These are phyloP conservation scores for Phytophthora litchii DNA, from an alignment of 352 stramenopile genomes.

Conservation along the genomic window DNA sequence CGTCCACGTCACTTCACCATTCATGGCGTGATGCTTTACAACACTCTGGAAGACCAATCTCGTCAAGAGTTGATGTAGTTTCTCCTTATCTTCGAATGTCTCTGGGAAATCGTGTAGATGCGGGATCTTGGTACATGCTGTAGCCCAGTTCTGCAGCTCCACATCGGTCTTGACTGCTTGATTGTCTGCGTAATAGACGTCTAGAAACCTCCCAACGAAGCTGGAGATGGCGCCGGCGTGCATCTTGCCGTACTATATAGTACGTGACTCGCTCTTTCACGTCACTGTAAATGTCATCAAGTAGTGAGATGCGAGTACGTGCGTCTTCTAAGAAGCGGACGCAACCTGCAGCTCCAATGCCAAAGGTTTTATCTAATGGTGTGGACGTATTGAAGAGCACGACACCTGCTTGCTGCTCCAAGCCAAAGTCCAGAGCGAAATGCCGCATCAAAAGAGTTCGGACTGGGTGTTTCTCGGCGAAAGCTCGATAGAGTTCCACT, in stretches of 20 bases:
- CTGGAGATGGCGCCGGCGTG: slow-evolving; percentile 34
- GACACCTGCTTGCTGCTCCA: slow-evolving; percentile 40
- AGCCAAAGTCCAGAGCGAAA: slow-evolving; percentile 44
- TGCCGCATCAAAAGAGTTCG: slow-evolving; percentile 42
- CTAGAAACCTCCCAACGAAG: slow-evolving; percentile 33
- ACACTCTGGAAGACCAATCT: slow-evolving; percentile 46
- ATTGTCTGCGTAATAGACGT: slow-evolving; percentile 41
- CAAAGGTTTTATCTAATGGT: slow-evolving; percentile 49
- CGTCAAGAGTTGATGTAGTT: slow-evolving; percentile 31
- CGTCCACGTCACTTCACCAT: slow-evolving; percentile 52
- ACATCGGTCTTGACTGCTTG: slow-evolving; percentile 32
- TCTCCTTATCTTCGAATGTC: slow-evolving; percentile 5
- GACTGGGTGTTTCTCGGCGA: slow-evolving; percentile 43
- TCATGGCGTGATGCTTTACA: slow-evolving; percentile 66
- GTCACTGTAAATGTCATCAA: slow-evolving; percentile 34
- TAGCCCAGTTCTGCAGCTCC: slow-evolving; percentile 48
- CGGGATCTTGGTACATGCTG: slow-evolving; percentile 23
- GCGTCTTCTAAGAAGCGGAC: slow-evolving; percentile 35
- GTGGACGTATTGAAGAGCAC: slow-evolving; percentile 52
- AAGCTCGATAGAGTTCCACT: slow-evolving; percentile 44
- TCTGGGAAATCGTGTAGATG: slow-evolving; percentile 44
- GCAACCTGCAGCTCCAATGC: slow-evolving; percentile 42
- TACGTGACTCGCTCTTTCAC: slow-evolving; percentile 30
- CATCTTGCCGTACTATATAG: slow-evolving; percentile 40
- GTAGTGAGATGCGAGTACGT: slow-evolving; percentile 28